These are phyloP conservation scores for Aspergillus quadricinctus DNA, from an alignment of 2,329 filamentous ascomycete genomes.

Conservation along the genomic window DNA sequence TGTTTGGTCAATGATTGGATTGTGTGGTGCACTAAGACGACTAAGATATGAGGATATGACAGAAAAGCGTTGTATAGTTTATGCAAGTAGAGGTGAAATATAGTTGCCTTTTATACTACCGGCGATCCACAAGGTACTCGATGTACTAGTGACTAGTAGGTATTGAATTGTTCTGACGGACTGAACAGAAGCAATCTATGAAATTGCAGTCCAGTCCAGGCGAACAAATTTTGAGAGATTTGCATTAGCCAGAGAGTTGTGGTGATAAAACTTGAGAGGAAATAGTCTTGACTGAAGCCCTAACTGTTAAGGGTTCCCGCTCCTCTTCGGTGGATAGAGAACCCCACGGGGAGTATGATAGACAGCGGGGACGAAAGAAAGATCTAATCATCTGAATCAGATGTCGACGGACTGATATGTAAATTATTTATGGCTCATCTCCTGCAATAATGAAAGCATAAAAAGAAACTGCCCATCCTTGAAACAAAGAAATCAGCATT, in stretches of 20 bases:
- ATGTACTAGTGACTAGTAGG: not conserved
- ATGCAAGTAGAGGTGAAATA: not conserved
- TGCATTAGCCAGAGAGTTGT: not conserved
- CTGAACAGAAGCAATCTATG: too few species aligned
- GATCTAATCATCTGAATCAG: not conserved
- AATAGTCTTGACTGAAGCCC: not conserved
- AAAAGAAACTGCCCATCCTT: not conserved
- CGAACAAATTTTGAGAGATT: not conserved
- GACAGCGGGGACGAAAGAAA: not conserved
- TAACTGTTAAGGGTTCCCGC: not conserved
- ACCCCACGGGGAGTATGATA: too few species aligned
- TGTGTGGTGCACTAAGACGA: not conserved
- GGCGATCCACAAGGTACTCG: not conserved
- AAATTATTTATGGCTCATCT: not conserved
- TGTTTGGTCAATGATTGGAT: slow-evolving; percentile 20
- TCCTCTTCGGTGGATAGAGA: not conserved
- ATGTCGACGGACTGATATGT: not conserved
- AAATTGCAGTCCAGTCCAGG: not conserved
- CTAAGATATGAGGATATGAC: not conserved
- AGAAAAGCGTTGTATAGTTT: not conserved
- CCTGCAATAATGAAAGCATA: too few species aligned
- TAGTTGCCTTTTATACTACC: too few species aligned
- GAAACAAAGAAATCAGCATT: not conserved
- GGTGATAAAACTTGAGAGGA: too few species aligned
- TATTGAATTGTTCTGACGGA: too few species aligned